Conservation (phyloP, 306 rosid species). For the Quercus wislizeni region DNA sequence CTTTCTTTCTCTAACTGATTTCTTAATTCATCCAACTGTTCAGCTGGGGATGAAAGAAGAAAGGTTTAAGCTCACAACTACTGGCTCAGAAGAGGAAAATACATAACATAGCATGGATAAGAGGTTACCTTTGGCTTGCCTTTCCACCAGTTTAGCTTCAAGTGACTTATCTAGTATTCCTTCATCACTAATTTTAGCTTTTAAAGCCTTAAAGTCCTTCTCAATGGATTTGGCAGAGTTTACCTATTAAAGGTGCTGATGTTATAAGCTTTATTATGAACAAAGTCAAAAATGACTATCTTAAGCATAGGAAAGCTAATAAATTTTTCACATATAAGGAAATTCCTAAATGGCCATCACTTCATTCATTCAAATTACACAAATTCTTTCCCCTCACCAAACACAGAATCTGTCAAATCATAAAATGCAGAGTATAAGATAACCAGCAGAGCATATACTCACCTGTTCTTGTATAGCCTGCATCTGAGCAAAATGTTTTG, state of each 20-base stretch:
- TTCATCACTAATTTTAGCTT: constrained; percentile 66
- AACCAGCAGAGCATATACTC: constrained; percentile 9
- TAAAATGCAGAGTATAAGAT: constrained; percentile 11
- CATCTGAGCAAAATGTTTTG: constrained; percentile 65
- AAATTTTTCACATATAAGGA: constrained; percentile 11
- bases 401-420: not conserved
- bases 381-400: not conserved
- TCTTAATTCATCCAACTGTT: constrained; percentile 49
- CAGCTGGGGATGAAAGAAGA: constrained; percentile 40
- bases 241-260: constrained; percentile 43
- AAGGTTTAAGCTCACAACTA: constrained; percentile 6
- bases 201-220: constrained; percentile 66
- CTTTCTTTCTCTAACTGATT: constrained; percentile 61
- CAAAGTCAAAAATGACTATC: not conserved
- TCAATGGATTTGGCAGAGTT: constrained; percentile 71
- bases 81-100: constrained; percentile 9
- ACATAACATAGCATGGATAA: constrained; percentile 12
- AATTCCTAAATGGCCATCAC: constrained; percentile 8
- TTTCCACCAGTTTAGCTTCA: constrained; percentile 66
- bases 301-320: not conserved
- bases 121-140: constrained; percentile 60
- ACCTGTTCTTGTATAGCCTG: constrained; percentile 87
- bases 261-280: constrained; percentile 1
- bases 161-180: constrained; percentile 72
- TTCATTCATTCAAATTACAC: not conserved